Conservation (phyloP, 164 flowering plant species). For the Brasenia schreberi region DNA sequence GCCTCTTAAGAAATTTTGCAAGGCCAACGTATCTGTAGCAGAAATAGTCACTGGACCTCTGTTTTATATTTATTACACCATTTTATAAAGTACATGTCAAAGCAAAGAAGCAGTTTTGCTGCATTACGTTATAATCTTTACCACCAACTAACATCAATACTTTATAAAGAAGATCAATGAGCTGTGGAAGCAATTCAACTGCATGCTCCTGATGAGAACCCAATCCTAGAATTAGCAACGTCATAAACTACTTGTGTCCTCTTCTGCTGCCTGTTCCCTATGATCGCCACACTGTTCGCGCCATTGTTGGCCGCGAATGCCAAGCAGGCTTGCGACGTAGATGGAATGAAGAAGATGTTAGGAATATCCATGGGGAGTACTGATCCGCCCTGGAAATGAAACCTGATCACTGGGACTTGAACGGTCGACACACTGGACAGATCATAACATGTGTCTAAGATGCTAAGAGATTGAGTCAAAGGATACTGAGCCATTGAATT, state of each 20-base stretch:
- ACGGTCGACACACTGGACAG: conserved; percentile 9
- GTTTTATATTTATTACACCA: too few relatives aligned
- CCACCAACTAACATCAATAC: too few relatives aligned
- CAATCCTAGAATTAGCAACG: background rate
- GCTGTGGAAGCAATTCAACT: background rate
- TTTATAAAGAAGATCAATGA: too few relatives aligned
- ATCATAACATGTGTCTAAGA: conserved; percentile 69
- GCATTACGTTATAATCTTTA: too few relatives aligned
- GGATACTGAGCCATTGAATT: conserved; percentile 38
- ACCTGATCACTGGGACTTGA: conserved; percentile 13
- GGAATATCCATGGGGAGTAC: background rate
- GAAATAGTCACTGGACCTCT: too few relatives aligned
- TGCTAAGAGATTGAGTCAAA: conserved; percentile 16
- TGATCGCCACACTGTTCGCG: background rate
- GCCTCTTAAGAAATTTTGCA: too few relatives aligned
- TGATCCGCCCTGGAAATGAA: conserved; percentile 14
- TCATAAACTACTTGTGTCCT: conserved; percentile 3
- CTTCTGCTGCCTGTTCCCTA: conserved; percentile 10
- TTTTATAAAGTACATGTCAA: too few relatives aligned
- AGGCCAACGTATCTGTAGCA: too few relatives aligned
- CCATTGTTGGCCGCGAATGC: conserved; percentile 7
- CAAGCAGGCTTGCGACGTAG: background rate
- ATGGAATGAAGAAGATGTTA: background rate
- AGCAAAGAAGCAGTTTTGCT: too few relatives aligned
- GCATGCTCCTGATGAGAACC: conserved; percentile 7